phyloP scores from a whole-genome alignment of 1,284 basidiomycete species.

The Sporisorium reilianum region DNA sequence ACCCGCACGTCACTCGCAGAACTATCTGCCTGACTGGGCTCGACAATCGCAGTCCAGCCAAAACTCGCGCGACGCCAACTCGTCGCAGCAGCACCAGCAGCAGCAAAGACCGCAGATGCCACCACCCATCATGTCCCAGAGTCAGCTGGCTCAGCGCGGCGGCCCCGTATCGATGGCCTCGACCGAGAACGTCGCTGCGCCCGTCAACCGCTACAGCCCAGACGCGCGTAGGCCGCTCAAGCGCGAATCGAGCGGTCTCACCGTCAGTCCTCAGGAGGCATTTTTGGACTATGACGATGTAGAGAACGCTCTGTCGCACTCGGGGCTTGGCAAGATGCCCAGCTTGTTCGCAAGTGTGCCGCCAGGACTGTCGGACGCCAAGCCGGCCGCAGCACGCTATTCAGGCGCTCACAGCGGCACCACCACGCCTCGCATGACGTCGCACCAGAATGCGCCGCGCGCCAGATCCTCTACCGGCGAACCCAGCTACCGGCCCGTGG shows the following conservation, averaged over 20 bases:
- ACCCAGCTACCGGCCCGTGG: slow-evolving; percentile 22
- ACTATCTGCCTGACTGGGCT: slow-evolving; percentile 47
- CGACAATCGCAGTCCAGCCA: slow-evolving; percentile 41
- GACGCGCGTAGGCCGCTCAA: slow-evolving; percentile 37
- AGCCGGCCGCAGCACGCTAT: slow-evolving; percentile 11
- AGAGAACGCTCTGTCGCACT: slow-evolving; percentile 48
- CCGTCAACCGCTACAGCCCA: slow-evolving; percentile 17
- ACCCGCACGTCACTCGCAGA: slow-evolving; percentile 44
- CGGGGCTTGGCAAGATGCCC: slow-evolving; percentile 44
- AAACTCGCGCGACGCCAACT: slow-evolving; percentile 13
- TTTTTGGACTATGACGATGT: slow-evolving; percentile 59
- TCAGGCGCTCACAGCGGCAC: slow-evolving; percentile 11
- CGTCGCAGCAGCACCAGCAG: slow-evolving; percentile 22
- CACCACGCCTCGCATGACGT: slow-evolving; percentile 27
- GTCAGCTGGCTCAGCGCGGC: slow-evolving; percentile 36
- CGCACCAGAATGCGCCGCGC: slow-evolving; percentile 22
- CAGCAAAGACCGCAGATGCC: slow-evolving; percentile 36
- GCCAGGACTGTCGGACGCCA: slow-evolving; percentile 43
- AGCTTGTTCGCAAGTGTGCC: slow-evolving; percentile 53
- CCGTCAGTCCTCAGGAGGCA: slow-evolving; percentile 61
- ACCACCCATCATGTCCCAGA: slow-evolving; percentile 41
- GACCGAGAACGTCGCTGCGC: slow-evolving; percentile 13
- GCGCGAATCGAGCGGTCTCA: slow-evolving; percentile 59
- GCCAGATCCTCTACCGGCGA: slow-evolving; percentile 25
- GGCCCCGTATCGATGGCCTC: slow-evolving; percentile 45